Base-by-base conservation (phyloP, 2,329 filamentous ascomycete genomes). In the Myrmaecium sp. region DNA sequence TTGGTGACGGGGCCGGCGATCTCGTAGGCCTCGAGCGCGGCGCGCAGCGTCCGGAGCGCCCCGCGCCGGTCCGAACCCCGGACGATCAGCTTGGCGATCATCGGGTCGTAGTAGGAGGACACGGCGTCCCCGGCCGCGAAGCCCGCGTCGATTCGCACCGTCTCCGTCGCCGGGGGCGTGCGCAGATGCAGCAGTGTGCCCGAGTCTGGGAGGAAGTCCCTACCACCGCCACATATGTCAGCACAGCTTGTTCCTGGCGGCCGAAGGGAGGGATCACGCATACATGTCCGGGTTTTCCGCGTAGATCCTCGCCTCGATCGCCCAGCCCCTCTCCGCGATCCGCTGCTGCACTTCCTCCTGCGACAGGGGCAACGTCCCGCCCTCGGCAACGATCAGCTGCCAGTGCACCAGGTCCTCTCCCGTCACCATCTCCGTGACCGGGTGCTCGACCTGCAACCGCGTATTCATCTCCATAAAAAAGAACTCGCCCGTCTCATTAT, bases 81-180 rank as follows among this genome's bases (percentile, higher is more conserved):
- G 5, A 95, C 82, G 40, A 98, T 98, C 27, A 98, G 67, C 56
- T 98, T 98, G 23, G 89, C 81, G 38, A 98, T 93, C 89, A 98
- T 98, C 15, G 89, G 89, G 41, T 98, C 89, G 51, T 98, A 98
- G 29, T 89, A 80, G 31, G 86, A 81, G 0, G 84, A 91, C 3
- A 98, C 80, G 35, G 82, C 81, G 47, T 93, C 86, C 14, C 89
- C 89, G 38, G 83, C 66, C 15, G 84, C 69, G 48, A 95, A 95
- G 2, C 89, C 89, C 23, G 84, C 83, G 44, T 98, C 89, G 36
- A 98, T 83, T 21, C 89, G 74, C 17, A 95, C 68, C 35, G 83
- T 77, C 1, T 75, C 64, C 19, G 70, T 66, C 5, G 66, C 57
- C 25, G 58, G 49, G 0, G 86, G 84, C 2, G 79, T 83, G 17